Evolutionary conservation across 345 rosid species (phyloP).

Genomic region (Firmiana major): DNA sequence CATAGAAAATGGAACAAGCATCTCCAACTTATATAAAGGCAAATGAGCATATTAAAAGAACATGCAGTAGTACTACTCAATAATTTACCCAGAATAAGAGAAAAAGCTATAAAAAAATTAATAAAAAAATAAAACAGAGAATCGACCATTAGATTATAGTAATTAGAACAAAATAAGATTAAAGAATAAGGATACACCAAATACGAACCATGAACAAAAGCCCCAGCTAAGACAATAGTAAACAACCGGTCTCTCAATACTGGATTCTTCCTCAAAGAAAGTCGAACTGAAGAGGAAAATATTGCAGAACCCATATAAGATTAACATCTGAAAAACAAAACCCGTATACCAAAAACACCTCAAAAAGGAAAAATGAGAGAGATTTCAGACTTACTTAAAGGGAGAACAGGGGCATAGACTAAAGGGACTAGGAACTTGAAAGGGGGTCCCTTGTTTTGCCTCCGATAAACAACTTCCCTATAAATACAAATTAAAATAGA

Average conservation of each 20-base stretch:
- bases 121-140: background rate
- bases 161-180: background rate
- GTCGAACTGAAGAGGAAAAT: constrained; percentile 44
- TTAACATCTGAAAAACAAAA: background rate
- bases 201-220: constrained; percentile 82
- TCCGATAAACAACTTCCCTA: constrained; percentile 39
- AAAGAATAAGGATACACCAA: constrained; percentile 81
- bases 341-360: background rate
- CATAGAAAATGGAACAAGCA: constrained; percentile 9
- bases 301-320: background rate
- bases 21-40: background rate
- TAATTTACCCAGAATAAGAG: constrained; percentile 1
- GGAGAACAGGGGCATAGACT: constrained; percentile 86
- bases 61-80: constrained; percentile 3
- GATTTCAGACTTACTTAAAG: constrained; percentile 52
- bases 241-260: constrained; percentile 85
- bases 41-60: constrained; percentile 8
- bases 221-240: constrained; percentile 73
- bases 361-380: background rate
- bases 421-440: constrained; percentile 73
- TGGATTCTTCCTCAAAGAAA: constrained; percentile 67
- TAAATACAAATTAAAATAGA: background rate
- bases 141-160: background rate
- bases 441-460: constrained; percentile 50
- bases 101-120: background rate